Base-by-base conservation (phyloP, 257 asterid species). In the Penstemon barbatus region DNA sequence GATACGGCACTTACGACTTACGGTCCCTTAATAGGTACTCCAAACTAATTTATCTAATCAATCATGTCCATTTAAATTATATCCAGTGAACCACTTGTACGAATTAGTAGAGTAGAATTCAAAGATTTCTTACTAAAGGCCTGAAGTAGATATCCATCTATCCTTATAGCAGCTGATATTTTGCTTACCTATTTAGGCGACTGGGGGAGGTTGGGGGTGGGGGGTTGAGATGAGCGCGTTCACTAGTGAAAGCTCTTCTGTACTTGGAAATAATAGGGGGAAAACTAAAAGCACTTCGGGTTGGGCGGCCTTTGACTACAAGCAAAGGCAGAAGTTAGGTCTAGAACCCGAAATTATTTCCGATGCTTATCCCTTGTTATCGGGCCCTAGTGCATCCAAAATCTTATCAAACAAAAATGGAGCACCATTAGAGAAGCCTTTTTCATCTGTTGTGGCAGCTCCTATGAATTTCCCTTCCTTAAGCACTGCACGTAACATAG, bases 241-340 rank as follows among this genome's bases (percentile, higher is more conserved):
- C 68, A 56, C 76, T 5, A 76, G 82, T 66, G 83, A 75, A 65
- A 70, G 52, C 38, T 58, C 68, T 37, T 57, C 77, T 71, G 44
- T 25, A 63, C 68, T 52, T 36, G 72, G 65, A 38, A 74, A 49
- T 48, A 74, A 74, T 63, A 66, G 57, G 80, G 69, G 73, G 72
- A 82, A 78, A 80, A 80, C 75, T 72, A 81, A 79, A 53, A 74
- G 79, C 70, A 56, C 71, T n/a, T 77, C 87, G 7, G 98, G 98
- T 67, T 93, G 97, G 98, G 84, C 84, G 51, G 92, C 84, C 52
- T 93, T 93, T 80, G 95, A 88, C 79, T 89, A 78, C 44, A 74
- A 84, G 71, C 89, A 88, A 63, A 81, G 78, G 41, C 79, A 76
- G 71, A 82, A 79, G 61, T 74, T 56, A 59, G 79, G 74, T 59